Evolutionary conservation across 352 stramenopile species (phyloP).

Genomic region (Aphanomyces invadans): DNA sequence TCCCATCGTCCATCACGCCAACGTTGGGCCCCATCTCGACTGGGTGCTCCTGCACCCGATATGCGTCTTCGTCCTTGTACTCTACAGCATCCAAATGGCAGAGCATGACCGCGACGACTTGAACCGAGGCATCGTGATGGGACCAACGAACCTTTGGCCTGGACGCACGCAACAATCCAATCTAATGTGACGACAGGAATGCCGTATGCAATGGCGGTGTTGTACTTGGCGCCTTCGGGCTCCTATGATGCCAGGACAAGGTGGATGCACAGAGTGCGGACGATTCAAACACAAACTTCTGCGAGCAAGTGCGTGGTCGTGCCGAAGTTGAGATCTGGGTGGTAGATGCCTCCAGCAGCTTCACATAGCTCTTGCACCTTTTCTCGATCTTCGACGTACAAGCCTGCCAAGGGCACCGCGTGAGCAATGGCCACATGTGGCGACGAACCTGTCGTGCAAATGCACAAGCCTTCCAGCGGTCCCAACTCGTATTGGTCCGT

Average conservation of each 20-base stretch:
- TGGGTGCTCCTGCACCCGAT: background rate
- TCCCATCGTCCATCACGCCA: slow-evolving; percentile 9
- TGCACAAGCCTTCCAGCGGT: slow-evolving; percentile 47
- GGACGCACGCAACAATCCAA: slow-evolving; percentile 62
- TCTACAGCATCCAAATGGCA: background rate
- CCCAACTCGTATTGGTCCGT: slow-evolving; percentile 32
- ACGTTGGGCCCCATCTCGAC: background rate
- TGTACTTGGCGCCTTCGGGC: slow-evolving; percentile 51
- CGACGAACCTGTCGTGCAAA: slow-evolving; percentile 47
- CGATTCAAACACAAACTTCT: slow-evolving; percentile 27
- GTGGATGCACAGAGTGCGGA: too few species aligned
- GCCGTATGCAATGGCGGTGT: slow-evolving; percentile 42
- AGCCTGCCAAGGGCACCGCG: background rate
- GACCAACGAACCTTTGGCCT: slow-evolving; percentile 31
- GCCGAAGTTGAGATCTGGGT: slow-evolving; percentile 47
- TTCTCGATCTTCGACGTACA: slow-evolving; percentile 42
- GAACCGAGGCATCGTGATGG: too few species aligned
- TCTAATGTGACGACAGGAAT: slow-evolving; percentile 63
- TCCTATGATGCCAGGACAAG: too few species aligned
- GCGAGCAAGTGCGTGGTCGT: slow-evolving; percentile 57
- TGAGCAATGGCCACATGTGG: background rate
- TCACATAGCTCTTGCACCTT: slow-evolving; percentile 41
- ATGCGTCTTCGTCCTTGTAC: slow-evolving; percentile 26
- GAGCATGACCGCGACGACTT: too few species aligned
- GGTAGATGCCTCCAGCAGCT: slow-evolving; percentile 44